Evolutionary conservation across 2,329 filamentous ascomycete genomes (phyloP), one percentile per base, ranked within the genome.

Genomic region (Uncinocarpus reesii): DNA sequence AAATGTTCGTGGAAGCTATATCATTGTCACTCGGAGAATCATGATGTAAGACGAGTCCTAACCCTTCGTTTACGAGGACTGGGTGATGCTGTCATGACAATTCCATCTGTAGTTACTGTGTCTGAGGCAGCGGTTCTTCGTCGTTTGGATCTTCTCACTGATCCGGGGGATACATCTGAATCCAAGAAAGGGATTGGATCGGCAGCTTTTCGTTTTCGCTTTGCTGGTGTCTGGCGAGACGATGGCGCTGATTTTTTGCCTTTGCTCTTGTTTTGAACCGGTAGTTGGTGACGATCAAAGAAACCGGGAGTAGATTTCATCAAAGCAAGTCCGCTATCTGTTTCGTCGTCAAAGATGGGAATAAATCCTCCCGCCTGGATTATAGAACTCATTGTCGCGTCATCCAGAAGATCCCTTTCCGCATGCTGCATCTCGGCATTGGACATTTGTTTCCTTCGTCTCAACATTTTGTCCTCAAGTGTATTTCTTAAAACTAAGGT

Each of bases 381-480:
- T 49, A 82, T 79, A 3, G 72, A 65, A 23, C 68, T 71, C 63
- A 83, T 79, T 1, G 71, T 72, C 1, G 62, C 68, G 54, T 82
- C 79, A 44, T 81, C 77, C 11, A 81, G 69, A 8, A 80, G 60
- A 49, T 72, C 71, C 49, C 75, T 79, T 23, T 76, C 76, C 16
- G 76, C 72, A 41, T 65, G 63, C 38, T 78, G 75, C 52, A 80
- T 65, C 52, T 73, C 70, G 60, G 50, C 67, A 26, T 79, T 79
- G 0, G 83, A 85, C 85, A 95, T 90, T 28, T 80, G 73, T 55
- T 79, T 76, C 37, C 84, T 75, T 3, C 86, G 77, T 50, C 82
- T 74, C 4, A 93, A 71, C 58, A 96, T 90, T 13, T 83, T 78
- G 62, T 95, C 86, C 59, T 95, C 90, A 7, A 95, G 78, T 7